phyloP scores from a whole-genome alignment of 2,329 filamentous ascomycete genomes.

The Diplodia scrobiculata region DNA sequence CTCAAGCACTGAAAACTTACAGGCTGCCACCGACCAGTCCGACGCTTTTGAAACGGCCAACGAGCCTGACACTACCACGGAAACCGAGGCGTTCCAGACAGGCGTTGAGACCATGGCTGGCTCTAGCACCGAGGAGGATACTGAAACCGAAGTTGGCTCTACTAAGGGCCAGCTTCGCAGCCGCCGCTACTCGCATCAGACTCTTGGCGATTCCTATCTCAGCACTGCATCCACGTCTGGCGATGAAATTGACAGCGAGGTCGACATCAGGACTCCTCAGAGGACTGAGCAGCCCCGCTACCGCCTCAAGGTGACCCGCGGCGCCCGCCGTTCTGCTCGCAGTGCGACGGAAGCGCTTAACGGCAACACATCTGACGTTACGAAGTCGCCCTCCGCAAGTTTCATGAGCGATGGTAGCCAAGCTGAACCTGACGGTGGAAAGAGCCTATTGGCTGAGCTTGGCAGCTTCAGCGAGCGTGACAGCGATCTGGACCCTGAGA shows the following conservation, averaged over 20 bases:
- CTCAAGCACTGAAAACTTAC: constrained; percentile 67
- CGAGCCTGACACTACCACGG: constrained; percentile 72
- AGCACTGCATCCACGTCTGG: constrained; percentile 88
- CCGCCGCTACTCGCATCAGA: constrained; percentile 46
- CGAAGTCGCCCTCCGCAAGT: constrained; percentile 61
- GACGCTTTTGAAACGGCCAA: constrained; percentile 73
- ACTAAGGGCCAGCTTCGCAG: constrained; percentile 38
- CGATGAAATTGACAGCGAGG: constrained; percentile 66
- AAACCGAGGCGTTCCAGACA: constrained; percentile 94
- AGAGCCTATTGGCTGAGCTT: constrained; percentile 90
- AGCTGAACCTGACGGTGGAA: constrained; percentile 57
- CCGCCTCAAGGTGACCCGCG: constrained; percentile 70
- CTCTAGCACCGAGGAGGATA: constrained; percentile 77
- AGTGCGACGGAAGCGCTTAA: constrained; percentile 59
- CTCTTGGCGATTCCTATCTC: constrained; percentile 69
- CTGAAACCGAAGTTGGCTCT: constrained; percentile 73
- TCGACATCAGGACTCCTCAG: constrained; percentile 63
- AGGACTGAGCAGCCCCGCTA: constrained; percentile 67
- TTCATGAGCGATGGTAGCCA: constrained; percentile 51
- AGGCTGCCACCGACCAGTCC: constrained; percentile 67
- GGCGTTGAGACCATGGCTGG: constrained; percentile 72
- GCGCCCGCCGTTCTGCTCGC: constrained; percentile 51
- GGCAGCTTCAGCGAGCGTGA: constrained; percentile 77
- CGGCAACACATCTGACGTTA: constrained; percentile 53
- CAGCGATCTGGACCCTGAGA: constrained; percentile 56